Conservation (phyloP, 345 rosid genomes). For the Aegle marmelos region DNA sequence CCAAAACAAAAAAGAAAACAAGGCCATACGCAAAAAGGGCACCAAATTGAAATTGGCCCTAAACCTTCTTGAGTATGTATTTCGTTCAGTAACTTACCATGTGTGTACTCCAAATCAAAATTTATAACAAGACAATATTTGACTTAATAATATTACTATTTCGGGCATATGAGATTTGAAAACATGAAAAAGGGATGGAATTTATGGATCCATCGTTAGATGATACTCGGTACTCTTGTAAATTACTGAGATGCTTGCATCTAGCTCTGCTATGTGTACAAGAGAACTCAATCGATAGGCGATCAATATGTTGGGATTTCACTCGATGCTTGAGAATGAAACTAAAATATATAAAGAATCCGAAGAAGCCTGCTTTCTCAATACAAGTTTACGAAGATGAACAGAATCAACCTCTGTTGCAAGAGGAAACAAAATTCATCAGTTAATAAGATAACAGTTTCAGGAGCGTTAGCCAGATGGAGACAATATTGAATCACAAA, state of each 20-base stretch:
- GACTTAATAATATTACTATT: neutral
- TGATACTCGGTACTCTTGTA: neutral
- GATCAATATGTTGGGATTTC: constrained; percentile 22
- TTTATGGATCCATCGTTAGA: constrained; percentile 9
- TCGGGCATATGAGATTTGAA: constrained; percentile 10
- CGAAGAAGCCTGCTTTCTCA: constrained; percentile 24
- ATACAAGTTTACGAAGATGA: neutral
- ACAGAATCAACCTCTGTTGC: neutral
- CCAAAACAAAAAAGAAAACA: no score
- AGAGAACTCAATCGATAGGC: neutral
- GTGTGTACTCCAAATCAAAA: no score
- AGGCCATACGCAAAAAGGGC: no score
- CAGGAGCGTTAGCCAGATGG: neutral
- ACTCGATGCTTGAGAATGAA: neutral
- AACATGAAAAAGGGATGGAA: neutral
- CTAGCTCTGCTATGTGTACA: neutral
- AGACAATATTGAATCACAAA: no score
- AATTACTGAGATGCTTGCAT: neutral
- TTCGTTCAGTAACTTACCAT: no score
- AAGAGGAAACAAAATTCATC: neutral
- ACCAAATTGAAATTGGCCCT: no score
- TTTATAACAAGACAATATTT: no score
- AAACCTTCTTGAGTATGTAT: no score
- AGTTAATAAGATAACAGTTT: neutral
- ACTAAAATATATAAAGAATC: neutral